phyloP scores from a whole-genome alignment of 208 protist genomes.

The Acanthamoeba royreba region DNA sequence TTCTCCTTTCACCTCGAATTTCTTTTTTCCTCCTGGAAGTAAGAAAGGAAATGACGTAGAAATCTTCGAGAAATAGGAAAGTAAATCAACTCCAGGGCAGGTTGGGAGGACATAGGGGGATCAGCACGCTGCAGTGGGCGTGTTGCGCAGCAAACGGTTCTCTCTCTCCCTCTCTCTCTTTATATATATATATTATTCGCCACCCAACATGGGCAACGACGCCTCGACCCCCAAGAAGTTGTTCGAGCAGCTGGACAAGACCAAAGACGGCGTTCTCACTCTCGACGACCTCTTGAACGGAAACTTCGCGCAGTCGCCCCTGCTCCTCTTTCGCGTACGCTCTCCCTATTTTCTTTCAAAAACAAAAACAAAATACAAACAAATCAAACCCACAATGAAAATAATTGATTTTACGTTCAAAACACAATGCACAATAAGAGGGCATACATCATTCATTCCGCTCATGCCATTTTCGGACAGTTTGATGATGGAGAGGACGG shows the following conservation, averaged over 20 bases:
- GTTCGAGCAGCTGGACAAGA: constrained; percentile 21
- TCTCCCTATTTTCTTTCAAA: background rate
- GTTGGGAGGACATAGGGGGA: too few relatives aligned
- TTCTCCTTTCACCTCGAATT: too few relatives aligned
- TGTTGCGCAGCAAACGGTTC: background rate
- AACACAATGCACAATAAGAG: background rate
- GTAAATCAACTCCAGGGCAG: too few relatives aligned
- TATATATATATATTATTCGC: too few relatives aligned
- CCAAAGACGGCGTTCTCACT: constrained; percentile 24
- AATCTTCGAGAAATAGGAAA: too few relatives aligned
- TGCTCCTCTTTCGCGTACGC: constrained; percentile 14
- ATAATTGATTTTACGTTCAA: too few relatives aligned
- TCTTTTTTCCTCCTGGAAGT: too few relatives aligned
- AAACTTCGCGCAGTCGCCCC: background rate
- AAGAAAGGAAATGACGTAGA: too few relatives aligned
- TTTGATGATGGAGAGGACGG: constrained; percentile 35
- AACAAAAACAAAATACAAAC: background rate
- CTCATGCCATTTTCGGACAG: background rate
- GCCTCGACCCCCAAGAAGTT: background rate
- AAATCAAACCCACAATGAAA: background rate
- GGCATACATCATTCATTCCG: background rate
- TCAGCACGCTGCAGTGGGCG: too few relatives aligned
- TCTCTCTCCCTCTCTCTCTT: background rate
- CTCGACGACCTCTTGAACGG: background rate
- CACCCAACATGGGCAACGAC: constrained; percentile 30